Conservation (phyloP, 2,329 filamentous ascomycete genomes). For the Zasmidium angulare region DNA sequence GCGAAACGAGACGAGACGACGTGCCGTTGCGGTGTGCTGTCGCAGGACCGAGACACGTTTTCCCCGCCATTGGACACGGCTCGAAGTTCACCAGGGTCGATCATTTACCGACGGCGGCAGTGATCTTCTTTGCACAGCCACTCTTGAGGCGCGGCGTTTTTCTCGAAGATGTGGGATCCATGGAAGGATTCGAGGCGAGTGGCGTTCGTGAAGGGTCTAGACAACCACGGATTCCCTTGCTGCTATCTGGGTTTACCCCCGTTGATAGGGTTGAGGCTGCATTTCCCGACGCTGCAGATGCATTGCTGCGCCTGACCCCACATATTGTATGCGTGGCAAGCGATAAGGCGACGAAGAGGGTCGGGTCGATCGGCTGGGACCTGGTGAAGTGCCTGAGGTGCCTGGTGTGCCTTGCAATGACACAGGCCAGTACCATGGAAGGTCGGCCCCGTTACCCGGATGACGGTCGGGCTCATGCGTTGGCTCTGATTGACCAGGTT, state of each 20-base stretch:
- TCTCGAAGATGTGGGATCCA: not conserved
- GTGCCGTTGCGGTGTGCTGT: not conserved
- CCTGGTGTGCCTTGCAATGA: not conserved
- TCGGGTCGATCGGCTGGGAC: not conserved
- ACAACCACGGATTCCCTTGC: not conserved
- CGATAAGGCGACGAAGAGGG: not conserved
- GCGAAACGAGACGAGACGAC: not conserved
- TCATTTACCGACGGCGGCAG: not conserved
- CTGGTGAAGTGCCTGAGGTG: not conserved
- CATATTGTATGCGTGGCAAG: not conserved
- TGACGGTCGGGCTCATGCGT: not conserved
- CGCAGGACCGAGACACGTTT: not conserved
- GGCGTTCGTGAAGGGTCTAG: not conserved
- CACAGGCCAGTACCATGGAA: too few species aligned
- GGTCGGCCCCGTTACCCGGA: not conserved
- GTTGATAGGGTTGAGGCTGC: not conserved
- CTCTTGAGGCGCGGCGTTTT: not conserved
- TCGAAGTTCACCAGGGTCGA: not conserved
- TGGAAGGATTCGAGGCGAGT: not conserved
- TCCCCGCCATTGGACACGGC: not conserved
- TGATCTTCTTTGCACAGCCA: slow-evolving; percentile 2
- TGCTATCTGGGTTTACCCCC: too few species aligned
- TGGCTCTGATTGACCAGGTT: not conserved
- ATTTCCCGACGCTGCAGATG: not conserved
- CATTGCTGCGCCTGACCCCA: not conserved